Conservation (phyloP, 441 rosid species). For the Aquilaria agallochum region DNA sequence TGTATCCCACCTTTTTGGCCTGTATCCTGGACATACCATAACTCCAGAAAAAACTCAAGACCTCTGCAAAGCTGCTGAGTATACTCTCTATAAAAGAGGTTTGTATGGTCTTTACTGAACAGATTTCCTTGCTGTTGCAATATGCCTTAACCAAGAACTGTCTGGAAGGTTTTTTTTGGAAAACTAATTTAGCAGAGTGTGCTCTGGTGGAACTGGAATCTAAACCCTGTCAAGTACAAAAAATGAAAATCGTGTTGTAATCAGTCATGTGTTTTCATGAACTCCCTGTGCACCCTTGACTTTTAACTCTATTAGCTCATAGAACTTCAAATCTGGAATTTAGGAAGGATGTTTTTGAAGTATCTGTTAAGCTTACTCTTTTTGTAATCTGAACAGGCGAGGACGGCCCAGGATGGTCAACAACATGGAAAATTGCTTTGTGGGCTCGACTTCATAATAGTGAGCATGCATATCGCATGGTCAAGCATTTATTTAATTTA, state of each 20-base stretch:
- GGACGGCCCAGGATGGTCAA: conserved; percentile 96
- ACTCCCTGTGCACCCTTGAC: too few species aligned
- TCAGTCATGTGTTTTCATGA: too few species aligned
- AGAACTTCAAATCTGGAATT: too few species aligned
- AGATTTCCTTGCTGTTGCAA: too few species aligned
- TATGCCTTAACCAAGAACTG: too few species aligned
- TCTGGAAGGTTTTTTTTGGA: too few species aligned
- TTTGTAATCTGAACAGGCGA: conserved; percentile 49
- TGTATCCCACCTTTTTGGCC: conserved; percentile 80
- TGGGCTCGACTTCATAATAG: conserved; percentile 86
- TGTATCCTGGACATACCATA: conserved; percentile 88
- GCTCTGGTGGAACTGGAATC: too few species aligned
- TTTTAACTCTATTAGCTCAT: too few species aligned
- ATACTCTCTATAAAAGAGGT: conserved; percentile 81
- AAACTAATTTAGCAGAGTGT: too few species aligned
- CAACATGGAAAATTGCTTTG: conserved; percentile 76
- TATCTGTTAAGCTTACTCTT: background rate
- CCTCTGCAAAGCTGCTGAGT: conserved; percentile 71
- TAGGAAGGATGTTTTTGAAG: too few species aligned
- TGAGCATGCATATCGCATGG: conserved; percentile 73
- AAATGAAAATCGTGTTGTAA: too few species aligned
- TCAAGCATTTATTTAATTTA: conserved; percentile 60
- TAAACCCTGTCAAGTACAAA: too few species aligned
- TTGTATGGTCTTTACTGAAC: conserved; percentile 9
- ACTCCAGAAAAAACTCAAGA: conserved; percentile 63